These are phyloP conservation scores for Backusella mclennaniae DNA, from an alignment of 192 early-diverging fungal species.

Conservation along the genomic window DNA sequence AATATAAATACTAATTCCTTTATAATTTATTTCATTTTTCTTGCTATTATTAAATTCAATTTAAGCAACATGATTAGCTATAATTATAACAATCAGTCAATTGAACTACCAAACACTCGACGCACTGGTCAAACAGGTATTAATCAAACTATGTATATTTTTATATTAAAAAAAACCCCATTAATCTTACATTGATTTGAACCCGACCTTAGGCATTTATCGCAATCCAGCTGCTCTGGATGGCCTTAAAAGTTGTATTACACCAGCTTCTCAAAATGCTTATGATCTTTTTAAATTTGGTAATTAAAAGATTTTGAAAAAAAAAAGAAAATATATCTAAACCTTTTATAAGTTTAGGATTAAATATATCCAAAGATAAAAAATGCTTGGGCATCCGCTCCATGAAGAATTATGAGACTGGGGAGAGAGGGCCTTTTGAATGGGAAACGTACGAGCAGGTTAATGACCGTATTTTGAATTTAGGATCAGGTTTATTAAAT, in stretches of 20 bases:
- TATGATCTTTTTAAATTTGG: conserved; percentile 48
- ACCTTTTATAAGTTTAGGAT: conserved; percentile 32
- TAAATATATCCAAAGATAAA: conserved; percentile 44
- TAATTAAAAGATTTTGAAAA: conserved; percentile 10
- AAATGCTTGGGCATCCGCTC: conserved; percentile 68
- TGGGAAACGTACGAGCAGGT: conserved; percentile 71
- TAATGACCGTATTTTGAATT: conserved; percentile 51
- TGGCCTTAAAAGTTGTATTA: conserved; percentile 28
- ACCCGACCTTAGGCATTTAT: neutral
- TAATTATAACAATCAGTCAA: conserved; percentile 47
- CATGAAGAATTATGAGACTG: conserved; percentile 49
- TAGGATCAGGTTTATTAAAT: conserved; percentile 69
- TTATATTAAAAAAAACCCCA: neutral
- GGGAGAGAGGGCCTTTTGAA: conserved; percentile 61
- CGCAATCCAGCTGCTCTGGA: conserved; percentile 13
- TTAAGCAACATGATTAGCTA: conserved; percentile 18
- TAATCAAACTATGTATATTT: neutral
- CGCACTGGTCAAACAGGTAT: conserved; percentile 51
- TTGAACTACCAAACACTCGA: conserved; percentile 47
- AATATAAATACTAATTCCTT: neutral
- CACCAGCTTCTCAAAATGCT: conserved; percentile 45
- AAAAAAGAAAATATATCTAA: neutral
- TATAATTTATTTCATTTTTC: neutral
- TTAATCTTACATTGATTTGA: neutral
- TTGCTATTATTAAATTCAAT: neutral